A percentile compares a stretch with the other conserved stretches of the same genome.
Evolutionary conservation across 2,329 filamentous ascomycete genomes (phyloP).

Genomic region (Diatrype stigma): DNA sequence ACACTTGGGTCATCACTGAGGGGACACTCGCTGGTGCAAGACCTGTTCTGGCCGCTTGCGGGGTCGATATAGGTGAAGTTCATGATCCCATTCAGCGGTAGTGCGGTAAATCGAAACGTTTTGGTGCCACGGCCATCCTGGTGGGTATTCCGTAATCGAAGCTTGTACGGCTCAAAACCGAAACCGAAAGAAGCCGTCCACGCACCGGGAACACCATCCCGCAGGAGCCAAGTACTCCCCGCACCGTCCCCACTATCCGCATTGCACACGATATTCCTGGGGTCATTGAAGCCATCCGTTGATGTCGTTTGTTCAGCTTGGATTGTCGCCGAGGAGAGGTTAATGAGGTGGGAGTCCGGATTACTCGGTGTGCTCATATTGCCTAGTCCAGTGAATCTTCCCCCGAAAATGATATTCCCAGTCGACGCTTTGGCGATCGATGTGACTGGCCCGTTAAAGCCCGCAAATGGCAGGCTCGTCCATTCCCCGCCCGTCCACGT

Average conservation of each 20-base stretch:
- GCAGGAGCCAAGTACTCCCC: slow-evolving; percentile 80
- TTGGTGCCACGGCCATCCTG: slow-evolving; percentile 80
- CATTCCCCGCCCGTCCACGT: slow-evolving; percentile 71
- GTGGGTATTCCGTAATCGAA: slow-evolving; percentile 85
- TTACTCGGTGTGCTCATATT: slow-evolving; percentile 67
- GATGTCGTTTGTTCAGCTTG: slow-evolving; percentile 60
- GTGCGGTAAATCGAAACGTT: slow-evolving; percentile 79
- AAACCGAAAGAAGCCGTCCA: slow-evolving; percentile 84
- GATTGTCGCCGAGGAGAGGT: slow-evolving; percentile 74
- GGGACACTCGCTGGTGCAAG: slow-evolving; percentile 82
- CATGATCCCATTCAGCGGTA: slow-evolving; percentile 89
- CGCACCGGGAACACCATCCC: slow-evolving; percentile 69
- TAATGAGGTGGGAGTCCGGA: slow-evolving; percentile 75
- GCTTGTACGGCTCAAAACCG: slow-evolving; percentile 79
- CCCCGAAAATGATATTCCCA: slow-evolving; percentile 87
- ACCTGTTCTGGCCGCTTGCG: slow-evolving; percentile 58
- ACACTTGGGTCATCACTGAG: slow-evolving; percentile 65
- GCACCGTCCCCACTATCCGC: slow-evolving; percentile 59
- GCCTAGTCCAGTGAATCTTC: slow-evolving; percentile 81
- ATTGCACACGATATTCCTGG: slow-evolving; percentile 79
- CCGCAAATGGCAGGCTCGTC: slow-evolving; percentile 80
- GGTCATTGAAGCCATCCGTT: slow-evolving; percentile 64
- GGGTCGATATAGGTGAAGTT: slow-evolving; percentile 90
- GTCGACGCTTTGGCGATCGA: slow-evolving; percentile 77
- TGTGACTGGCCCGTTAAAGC: slow-evolving; percentile 88